Conservation (phyloP, 495 filamentous ascomycete genomes). For the Talaromyces borbonicus region DNA sequence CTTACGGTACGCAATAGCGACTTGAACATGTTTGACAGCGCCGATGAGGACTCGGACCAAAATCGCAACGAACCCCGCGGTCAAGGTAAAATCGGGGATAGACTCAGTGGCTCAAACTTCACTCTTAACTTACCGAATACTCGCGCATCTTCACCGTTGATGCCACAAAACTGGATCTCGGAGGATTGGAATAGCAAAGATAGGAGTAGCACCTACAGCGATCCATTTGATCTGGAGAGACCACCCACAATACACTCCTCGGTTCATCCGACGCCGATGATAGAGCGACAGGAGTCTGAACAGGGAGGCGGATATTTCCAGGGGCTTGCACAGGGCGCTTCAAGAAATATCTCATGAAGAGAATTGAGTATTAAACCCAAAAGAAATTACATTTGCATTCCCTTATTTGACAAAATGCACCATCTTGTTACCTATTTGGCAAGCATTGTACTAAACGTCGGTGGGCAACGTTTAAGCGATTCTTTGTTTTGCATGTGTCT, state of each 20-base stretch:
- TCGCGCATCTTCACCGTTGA: background rate
- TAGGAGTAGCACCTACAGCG: conserved; percentile 39
- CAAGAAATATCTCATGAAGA: background rate
- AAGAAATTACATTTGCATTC: too few relatives aligned
- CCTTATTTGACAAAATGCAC: too few relatives aligned
- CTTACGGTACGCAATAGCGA: background rate
- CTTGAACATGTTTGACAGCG: background rate
- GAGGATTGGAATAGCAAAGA: conserved; percentile 3
- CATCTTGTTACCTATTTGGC: too few relatives aligned
- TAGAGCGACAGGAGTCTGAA: background rate
- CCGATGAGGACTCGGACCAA: background rate
- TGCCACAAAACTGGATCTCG: background rate
- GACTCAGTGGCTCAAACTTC: background rate
- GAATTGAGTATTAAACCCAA: background rate
- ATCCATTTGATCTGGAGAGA: conserved; percentile 56
- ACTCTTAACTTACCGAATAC: background rate
- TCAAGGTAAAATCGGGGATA: background rate
- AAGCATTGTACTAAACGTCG: too few relatives aligned
- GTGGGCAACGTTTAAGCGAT: too few relatives aligned
- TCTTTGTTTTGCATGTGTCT: too few relatives aligned
- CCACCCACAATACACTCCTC: conserved; percentile 18
- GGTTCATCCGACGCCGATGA: background rate
- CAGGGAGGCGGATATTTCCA: conserved; percentile 2
- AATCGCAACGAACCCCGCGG: background rate
- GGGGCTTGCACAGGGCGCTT: background rate